Evolutionary conservation across 371 early-diverging fungal species (phyloP), one percentile per base, ranked within the genome.

Genomic region (Mucor ambiguus): DNA sequence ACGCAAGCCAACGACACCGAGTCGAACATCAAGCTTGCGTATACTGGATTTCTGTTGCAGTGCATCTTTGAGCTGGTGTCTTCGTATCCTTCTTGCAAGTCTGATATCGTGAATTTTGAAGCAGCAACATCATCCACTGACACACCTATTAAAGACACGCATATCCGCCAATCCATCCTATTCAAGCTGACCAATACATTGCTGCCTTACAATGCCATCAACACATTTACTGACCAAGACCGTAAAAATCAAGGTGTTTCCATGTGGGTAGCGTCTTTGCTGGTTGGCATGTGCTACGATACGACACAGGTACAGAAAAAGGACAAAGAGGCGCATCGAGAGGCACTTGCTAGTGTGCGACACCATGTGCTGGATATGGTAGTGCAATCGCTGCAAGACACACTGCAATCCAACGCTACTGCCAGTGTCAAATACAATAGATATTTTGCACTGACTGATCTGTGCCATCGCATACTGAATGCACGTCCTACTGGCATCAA

Each of bases 1-100:
- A 33, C 56, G 3, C 29, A 55, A n/a, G 65, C 57, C 10, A 30
- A 44, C 10, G 28, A 26, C 5, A 38, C 37, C 6, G 61, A 59
- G 35, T 38, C 18, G 32, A 61, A 68, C 52, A 38, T 55, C 3
- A 35, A 52, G 11, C 41, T 65, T 26, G 87, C 78, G 58, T 91
- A 91, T 60, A 89, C 94, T 26, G 91, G 92, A 60, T 95, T 93
- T 77, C 61, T 97, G 38, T 70, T 98, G 61, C 95, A 96, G 73
- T 86, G 89, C 46, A 75, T 97, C 24, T 82, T 92, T 16, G 98
- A 98, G 71, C 78, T 98, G 2, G 82, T 94, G 5, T 81, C 86
- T 0, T 92, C 93, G 2, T 98, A 93, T 78, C 89, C 93, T 12
- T 82, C 87, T 2, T 93, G 92, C 80, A 92, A 92, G 66, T 67